Percentiles rank a stretch among this genome's conserved stretches.
Conservation (phyloP, 495 filamentous ascomycete species). For the Penicillium dipodomyicola region DNA sequence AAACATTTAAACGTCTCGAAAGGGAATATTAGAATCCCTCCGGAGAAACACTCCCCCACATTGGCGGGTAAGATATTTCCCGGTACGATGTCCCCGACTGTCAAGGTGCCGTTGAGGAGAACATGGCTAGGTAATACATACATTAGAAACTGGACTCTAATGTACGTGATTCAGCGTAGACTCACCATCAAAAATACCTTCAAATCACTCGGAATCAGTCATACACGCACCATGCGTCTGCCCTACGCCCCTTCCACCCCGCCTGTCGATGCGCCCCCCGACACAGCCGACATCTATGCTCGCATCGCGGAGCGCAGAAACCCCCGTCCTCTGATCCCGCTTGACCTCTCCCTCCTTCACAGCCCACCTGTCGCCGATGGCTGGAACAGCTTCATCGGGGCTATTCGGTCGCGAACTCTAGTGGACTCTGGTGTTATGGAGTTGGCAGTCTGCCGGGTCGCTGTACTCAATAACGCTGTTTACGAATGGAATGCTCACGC, state of each 20-base stretch:
- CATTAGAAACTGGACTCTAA: constrained; percentile 10
- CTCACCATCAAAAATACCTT: background rate
- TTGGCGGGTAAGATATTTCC: background rate
- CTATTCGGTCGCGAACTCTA: constrained; percentile 63
- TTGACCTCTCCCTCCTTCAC: constrained; percentile 71
- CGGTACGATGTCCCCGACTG: background rate
- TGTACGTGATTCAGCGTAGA: background rate
- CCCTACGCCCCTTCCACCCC: constrained; percentile 61
- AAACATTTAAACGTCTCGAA: background rate
- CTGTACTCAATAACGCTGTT: constrained; percentile 67
- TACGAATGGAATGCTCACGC: constrained; percentile 81
- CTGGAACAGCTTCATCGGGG: constrained; percentile 73
- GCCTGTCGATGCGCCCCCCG: constrained; percentile 26
- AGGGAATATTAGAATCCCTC: background rate
- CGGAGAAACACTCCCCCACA: constrained; percentile 15
- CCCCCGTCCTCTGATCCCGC: constrained; percentile 59
- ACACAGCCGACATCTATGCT: constrained; percentile 51
- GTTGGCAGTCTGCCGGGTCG: constrained; percentile 55
- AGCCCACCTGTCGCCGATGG: constrained; percentile 67
- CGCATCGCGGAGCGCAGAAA: constrained; percentile 62
- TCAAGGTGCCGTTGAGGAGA: background rate
- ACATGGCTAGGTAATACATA: background rate
- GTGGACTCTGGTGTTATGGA: constrained; percentile 56
- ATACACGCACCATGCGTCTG: constrained; percentile 56
- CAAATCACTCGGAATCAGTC: background rate